These are phyloP conservation scores for Wilhelminamyces savonicus DNA, from an alignment of 805 yeast species.

Conservation along the genomic window DNA sequence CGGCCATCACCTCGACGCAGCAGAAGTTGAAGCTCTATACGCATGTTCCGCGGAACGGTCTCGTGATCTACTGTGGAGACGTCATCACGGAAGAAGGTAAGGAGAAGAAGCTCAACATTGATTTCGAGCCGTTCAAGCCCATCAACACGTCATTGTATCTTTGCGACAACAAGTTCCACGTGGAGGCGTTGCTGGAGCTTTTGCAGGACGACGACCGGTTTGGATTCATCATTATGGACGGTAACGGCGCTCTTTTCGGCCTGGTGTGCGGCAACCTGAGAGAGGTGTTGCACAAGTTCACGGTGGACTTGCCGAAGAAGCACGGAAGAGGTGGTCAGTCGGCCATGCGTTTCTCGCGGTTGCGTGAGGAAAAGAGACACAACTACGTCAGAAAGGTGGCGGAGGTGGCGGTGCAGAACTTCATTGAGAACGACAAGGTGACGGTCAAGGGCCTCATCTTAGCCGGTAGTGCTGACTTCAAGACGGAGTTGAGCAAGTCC, in stretches of 20 bases:
- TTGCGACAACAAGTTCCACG: conserved; percentile 98
- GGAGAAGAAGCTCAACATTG: conserved; percentile 93
- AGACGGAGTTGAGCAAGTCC: conserved; percentile 86
- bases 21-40: conserved; percentile 89
- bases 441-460: conserved; percentile 90
- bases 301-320: conserved; percentile 96
- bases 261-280: conserved; percentile 94
- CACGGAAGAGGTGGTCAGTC: conserved; percentile 99
- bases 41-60: conserved; percentile 88
- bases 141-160: conserved; percentile 91
- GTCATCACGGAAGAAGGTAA: conserved; percentile 95
- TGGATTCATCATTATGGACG: conserved; percentile 98
- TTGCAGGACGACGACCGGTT: conserved; percentile 93
- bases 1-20: conserved; percentile 98
- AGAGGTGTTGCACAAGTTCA: conserved; percentile 91
- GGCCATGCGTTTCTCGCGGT: conserved; percentile 96
- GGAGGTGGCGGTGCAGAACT: conserved; percentile 95
- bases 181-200: conserved; percentile 91
- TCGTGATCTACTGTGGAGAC: conserved; percentile 97
- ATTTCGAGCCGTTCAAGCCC: conserved; percentile 98
- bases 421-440: conserved; percentile 90
- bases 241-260: conserved; percentile 97
- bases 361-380: conserved; percentile 98
- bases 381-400: conserved; percentile 97
- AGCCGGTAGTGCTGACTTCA: conserved; percentile 99